Evolutionary conservation across 1,284 basidiomycete species (phyloP).

Genomic region (Leccinum subrobustum): DNA sequence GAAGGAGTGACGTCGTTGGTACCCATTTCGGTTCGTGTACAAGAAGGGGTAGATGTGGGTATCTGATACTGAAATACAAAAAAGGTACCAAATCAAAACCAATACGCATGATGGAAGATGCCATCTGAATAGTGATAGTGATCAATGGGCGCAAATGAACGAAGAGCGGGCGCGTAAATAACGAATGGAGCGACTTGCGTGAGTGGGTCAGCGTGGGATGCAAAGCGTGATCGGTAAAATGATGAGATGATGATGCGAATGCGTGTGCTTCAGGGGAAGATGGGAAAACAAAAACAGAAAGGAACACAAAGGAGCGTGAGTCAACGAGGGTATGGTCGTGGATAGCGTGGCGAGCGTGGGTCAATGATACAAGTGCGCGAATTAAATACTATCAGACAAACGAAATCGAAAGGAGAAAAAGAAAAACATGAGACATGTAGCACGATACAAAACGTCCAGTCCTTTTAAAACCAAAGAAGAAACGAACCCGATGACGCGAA

Average conservation of each 20-base stretch:
- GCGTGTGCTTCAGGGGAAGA: not conserved
- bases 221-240: not conserved
- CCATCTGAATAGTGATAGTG: not conserved
- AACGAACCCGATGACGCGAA: slow-evolving; percentile 2
- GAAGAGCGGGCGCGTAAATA: not conserved
- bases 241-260: not conserved
- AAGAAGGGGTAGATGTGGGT: not conserved
- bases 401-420: not conserved
- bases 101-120: not conserved
- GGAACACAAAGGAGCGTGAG: slow-evolving; percentile 13
- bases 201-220: not conserved
- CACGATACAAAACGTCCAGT: slow-evolving; percentile 20
- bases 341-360: slow-evolving; percentile 10
- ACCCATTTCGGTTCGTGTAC: not conserved
- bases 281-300: not conserved
- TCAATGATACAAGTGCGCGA: slow-evolving; percentile 25
- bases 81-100: not conserved
- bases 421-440: not conserved
- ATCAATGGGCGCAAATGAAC: not conserved
- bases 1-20: not conserved
- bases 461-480: slow-evolving; percentile 4
- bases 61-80: not conserved
- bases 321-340: slow-evolving; percentile 1
- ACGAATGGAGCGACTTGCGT: not conserved
- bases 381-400: slow-evolving; percentile 32